Evolutionary conservation across 1,139 yeast species (phyloP), one percentile per base, ranked within the genome.

Genomic region (Candida albicans): DNA sequence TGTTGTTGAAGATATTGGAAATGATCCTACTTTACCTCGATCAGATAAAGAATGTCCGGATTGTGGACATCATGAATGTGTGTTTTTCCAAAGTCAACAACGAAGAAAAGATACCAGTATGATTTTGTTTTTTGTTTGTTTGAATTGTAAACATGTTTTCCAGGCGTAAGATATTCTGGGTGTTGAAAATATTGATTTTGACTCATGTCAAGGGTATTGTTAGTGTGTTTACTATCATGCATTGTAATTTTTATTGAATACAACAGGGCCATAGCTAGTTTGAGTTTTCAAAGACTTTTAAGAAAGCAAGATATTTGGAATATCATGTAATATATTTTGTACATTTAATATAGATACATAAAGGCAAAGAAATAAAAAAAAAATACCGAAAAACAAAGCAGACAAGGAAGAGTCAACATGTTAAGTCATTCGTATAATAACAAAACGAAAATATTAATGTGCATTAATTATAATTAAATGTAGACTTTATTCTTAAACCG

Each of bases 71-170:
- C 82, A 82, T 52, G 96, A 91, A 56, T 88, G 96, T 64, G 99
- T 95, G 43, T 93, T 93, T 62, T 93, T 95, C 76, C 99, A 93
- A 66, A 84, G 95, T 33, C 99, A 93, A 64, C 98, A 93, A 66
- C 79, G 90, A 59, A 77, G 97, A 46, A 90, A 88, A 42, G 99
- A 95, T 61, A 93, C 99, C 1, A 84, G 95, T 52, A 93, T 93
- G 99, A 86, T 87, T 47, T 75, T 93, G 67, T 93, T 93, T 64
- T 93, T 88, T 64, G 99, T 93, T 45, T 93, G 99, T 65, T 68
- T 87, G 54, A 78, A 84, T 44, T 93, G 99, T 64, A 86, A 88
- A 50, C 82, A 86, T 59, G 89, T 86, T 43, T 87, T 88, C 53
- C 64, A 70, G 46, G 68, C 68, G 22, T 62, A 67, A 33, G 22